Evolutionary conservation across 495 filamentous ascomycete genomes (phyloP).

Genomic region (Talaromyces wortmannii): DNA sequence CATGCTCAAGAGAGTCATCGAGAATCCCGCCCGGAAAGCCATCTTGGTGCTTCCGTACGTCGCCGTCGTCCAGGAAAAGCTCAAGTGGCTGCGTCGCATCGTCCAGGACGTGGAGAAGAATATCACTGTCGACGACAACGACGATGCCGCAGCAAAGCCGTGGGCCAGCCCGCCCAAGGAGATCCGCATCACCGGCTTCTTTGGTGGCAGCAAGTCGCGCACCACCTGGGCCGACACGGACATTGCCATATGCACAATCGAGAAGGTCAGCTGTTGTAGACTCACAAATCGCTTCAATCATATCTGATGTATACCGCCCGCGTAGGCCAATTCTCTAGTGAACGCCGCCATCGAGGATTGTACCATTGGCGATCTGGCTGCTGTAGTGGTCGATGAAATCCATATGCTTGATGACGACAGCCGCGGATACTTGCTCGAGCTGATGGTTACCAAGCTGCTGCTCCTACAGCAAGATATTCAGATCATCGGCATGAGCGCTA

Average conservation of each 20-base stretch:
- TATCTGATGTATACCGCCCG: background rate
- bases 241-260: conserved; percentile 75
- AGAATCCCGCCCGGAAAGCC: conserved; percentile 59
- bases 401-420: conserved; percentile 79
- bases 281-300: background rate
- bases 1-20: conserved; percentile 65
- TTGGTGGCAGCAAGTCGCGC: conserved; percentile 62
- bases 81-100: conserved; percentile 66
- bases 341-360: conserved; percentile 71
- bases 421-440: conserved; percentile 74
- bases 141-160: conserved; percentile 15
- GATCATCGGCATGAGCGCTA: conserved; percentile 80
- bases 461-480: conserved; percentile 64
- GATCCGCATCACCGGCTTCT: conserved; percentile 65
- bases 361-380: conserved; percentile 54
- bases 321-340: conserved; percentile 70
- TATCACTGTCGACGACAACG: conserved; percentile 12
- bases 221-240: conserved; percentile 69
- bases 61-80: conserved; percentile 76
- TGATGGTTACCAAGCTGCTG: conserved; percentile 73
- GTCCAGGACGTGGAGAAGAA: conserved; percentile 55
- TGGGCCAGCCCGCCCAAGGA: conserved; percentile 28
- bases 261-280: conserved; percentile 52
- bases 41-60: conserved; percentile 78
- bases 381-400: conserved; percentile 72